These are phyloP conservation scores for Diaporthe citrichinensis DNA, from an alignment of 2,329 filamentous ascomycete genomes.

Conservation along the genomic window DNA sequence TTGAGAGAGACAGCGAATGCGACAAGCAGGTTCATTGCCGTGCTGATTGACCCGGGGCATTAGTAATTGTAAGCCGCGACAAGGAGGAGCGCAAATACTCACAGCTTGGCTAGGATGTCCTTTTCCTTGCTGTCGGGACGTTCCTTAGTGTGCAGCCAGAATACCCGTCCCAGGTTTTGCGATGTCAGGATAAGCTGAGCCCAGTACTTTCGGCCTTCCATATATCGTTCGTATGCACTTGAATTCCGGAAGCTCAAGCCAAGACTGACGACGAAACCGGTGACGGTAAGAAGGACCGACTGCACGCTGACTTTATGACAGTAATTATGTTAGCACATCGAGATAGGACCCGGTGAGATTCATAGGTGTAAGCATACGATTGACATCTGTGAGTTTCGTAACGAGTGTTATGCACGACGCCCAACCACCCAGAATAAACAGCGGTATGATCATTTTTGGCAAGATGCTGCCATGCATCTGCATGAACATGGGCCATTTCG, in stretches of 20 bases:
- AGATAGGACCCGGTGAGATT: neutral
- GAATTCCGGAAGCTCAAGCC: constrained; percentile 83
- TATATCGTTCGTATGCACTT: constrained; percentile 80
- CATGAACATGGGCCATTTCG: constrained; percentile 84
- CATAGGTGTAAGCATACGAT: constrained; percentile 27
- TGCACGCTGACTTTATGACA: constrained; percentile 64
- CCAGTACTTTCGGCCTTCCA: constrained; percentile 70
- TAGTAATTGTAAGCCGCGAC: neutral
- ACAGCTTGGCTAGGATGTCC: constrained; percentile 76
- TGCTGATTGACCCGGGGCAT: constrained; percentile 47
- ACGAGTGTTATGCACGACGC: constrained; percentile 75
- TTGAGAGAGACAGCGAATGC: constrained; percentile 79
- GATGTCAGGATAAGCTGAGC: constrained; percentile 72
- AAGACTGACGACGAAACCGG: constrained; percentile 87
- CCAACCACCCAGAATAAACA: constrained; percentile 75
- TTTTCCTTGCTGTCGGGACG: constrained; percentile 71
- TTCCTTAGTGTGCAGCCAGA: constrained; percentile 84
- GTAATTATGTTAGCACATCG: neutral
- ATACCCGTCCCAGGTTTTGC: constrained; percentile 79
- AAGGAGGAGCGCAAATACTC: constrained; percentile 31
- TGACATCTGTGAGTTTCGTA: constrained; percentile 49
- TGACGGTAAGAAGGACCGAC: constrained; percentile 83
- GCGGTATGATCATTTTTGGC: constrained; percentile 81
- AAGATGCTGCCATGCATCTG: constrained; percentile 81
- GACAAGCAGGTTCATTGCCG: constrained; percentile 77